Conservation (phyloP, 352 stramenopile species). For the Phytopythium litorale region DNA sequence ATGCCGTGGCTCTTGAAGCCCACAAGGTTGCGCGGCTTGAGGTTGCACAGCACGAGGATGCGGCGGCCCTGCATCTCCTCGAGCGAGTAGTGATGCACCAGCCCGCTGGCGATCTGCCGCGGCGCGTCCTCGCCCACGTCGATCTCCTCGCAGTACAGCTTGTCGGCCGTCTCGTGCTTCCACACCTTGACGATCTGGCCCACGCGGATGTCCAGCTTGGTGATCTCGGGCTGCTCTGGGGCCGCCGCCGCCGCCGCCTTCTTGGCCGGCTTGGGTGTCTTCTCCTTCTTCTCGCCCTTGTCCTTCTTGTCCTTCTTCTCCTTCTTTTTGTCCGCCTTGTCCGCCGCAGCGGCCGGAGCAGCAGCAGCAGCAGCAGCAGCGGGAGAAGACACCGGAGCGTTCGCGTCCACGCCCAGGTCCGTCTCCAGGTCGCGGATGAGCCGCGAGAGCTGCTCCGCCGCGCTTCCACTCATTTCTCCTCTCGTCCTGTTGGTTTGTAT, state of each 20-base stretch:
- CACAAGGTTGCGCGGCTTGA: constrained; percentile 89
- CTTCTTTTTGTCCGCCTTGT: constrained; percentile 6
- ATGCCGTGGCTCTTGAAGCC: constrained; percentile 91
- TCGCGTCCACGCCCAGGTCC: constrained; percentile 67
- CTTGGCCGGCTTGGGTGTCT: constrained; percentile 45
- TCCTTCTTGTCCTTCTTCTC: constrained; percentile 28
- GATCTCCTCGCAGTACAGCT: constrained; percentile 92
- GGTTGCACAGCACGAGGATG: constrained; percentile 89
- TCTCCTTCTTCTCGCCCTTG: constrained; percentile 32
- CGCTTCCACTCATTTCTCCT: constrained; percentile 30
- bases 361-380: constrained; percentile 4
- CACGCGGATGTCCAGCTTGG: constrained; percentile 91
- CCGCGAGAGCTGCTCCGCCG: constrained; percentile 59
- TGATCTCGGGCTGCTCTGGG: constrained; percentile 81
- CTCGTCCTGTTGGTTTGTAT: constrained; percentile 13
- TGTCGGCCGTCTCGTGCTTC: constrained; percentile 90
- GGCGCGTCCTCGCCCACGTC: constrained; percentile 87
- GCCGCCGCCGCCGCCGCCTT: constrained; percentile 35
- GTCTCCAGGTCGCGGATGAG: constrained; percentile 71
- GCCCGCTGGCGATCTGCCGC: constrained; percentile 81
- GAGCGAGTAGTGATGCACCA: constrained; percentile 86
- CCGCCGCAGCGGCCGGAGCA: neutral
- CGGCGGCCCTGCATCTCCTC: constrained; percentile 84
- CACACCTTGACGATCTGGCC: constrained; percentile 90
- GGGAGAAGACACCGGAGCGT: constrained; percentile 35